phyloP scores from a whole-genome alignment of 306 rosid species.

The Phaseolus lunatus region DNA sequence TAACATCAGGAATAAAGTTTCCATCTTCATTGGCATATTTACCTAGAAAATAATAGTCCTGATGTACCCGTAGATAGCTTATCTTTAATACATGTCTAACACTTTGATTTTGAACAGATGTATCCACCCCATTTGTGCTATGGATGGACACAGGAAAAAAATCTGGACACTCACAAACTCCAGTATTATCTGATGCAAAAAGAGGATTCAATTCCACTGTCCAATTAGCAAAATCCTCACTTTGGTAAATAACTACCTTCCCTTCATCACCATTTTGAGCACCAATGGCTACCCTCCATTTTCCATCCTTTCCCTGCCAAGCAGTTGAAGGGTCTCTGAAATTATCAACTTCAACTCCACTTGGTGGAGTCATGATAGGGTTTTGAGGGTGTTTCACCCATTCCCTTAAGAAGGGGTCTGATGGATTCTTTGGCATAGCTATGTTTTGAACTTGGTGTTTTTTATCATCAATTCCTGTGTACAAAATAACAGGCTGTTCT shows the following conservation, averaged over 20 bases:
- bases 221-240: slow-evolving; percentile 24
- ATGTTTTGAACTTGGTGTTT: slow-evolving; percentile 8
- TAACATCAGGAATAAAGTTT: slow-evolving; percentile 46
- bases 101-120: slow-evolving; percentile 35
- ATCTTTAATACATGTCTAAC: slow-evolving; percentile 61
- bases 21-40: slow-evolving; percentile 48
- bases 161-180: slow-evolving; percentile 16
- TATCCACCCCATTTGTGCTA: slow-evolving; percentile 54
- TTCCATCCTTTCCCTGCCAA: background rate
- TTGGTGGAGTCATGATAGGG: slow-evolving; percentile 6
- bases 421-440: slow-evolving; percentile 4
- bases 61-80: slow-evolving; percentile 26
- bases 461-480: background rate
- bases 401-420: slow-evolving; percentile 23
- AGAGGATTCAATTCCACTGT: background rate
- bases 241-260: background rate
- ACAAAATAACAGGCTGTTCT: background rate
- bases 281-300: slow-evolving; percentile 11
- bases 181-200: background rate
- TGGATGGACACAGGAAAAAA: background rate
- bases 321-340: slow-evolving; percentile 23
- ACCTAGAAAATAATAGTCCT: slow-evolving; percentile 62
- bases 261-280: slow-evolving; percentile 29
- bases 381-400: slow-evolving; percentile 22
- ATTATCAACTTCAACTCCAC: background rate